Evolutionary conservation across 2,329 filamentous ascomycete genomes (phyloP).

Genomic region (Lasiodiplodia sp.): DNA sequence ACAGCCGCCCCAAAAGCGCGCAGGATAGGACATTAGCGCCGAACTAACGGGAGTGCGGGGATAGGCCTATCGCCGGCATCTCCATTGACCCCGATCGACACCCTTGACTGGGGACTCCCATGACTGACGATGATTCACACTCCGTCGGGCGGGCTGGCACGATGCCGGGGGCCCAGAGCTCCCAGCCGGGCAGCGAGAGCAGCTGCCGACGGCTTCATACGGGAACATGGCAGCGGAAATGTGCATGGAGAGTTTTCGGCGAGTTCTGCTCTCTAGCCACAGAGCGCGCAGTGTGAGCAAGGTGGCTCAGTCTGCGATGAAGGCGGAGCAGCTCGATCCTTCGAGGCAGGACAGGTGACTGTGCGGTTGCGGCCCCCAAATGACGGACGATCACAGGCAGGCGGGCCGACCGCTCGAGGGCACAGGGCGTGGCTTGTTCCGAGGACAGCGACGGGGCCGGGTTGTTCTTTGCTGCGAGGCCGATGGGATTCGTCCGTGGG

Average conservation of each 20-base stretch:
- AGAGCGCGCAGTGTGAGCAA: background rate
- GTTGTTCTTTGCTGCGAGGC: conserved; percentile 3
- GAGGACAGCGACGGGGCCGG: conserved; percentile 10
- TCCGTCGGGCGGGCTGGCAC: background rate
- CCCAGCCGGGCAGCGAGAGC: background rate
- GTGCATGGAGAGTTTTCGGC: conserved; percentile 21
- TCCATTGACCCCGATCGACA: conserved; percentile 4
- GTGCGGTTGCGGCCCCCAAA: conserved; percentile 23
- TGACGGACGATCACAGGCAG: conserved; percentile 13
- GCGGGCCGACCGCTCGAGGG: conserved; percentile 17
- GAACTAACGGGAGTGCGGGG: conserved; percentile 16
- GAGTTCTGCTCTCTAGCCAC: conserved; percentile 21
- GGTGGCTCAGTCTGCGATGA: conserved; percentile 15
- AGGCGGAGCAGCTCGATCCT: conserved; percentile 24
- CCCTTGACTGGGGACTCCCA: conserved; percentile 6
- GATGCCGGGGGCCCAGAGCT: conserved; percentile 1
- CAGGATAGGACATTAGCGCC: conserved; percentile 1
- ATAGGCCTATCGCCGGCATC: conserved; percentile 20
- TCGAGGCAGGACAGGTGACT: conserved; percentile 20
- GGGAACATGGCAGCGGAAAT: background rate
- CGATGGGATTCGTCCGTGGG: conserved; percentile 19
- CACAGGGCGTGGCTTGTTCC: conserved; percentile 22
- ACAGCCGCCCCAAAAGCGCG: conserved; percentile 4
- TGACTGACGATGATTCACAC: conserved; percentile 5
- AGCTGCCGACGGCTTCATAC: background rate